Evolutionary conservation across 2,329 filamentous ascomycete genomes (phyloP).

Genomic region (Curvularia sp.): DNA sequence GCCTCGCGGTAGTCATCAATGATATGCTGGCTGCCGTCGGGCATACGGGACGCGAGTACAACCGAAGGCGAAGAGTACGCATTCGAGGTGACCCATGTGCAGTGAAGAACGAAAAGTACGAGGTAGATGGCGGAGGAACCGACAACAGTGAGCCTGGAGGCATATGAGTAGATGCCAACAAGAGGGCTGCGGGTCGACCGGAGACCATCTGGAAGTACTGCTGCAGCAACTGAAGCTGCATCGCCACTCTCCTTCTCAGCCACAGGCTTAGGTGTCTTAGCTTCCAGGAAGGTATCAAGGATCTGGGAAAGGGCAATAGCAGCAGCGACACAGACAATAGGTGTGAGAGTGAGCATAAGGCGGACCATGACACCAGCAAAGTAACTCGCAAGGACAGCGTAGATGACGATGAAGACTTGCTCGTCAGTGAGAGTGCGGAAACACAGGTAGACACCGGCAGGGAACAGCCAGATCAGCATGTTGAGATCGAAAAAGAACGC

Average conservation of each 20-base stretch:
- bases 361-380: slow-evolving; percentile 99
- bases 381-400: slow-evolving; percentile 95
- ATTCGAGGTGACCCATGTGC: slow-evolving; percentile 99
- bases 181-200: slow-evolving; percentile 74
- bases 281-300: slow-evolving; percentile 81
- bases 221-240: slow-evolving; percentile 55
- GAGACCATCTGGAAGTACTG: slow-evolving; percentile 62
- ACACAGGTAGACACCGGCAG: slow-evolving; percentile 96
- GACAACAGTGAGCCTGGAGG: slow-evolving; percentile 82
- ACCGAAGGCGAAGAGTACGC: slow-evolving; percentile 98
- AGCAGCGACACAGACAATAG: slow-evolving; percentile 92
- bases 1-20: slow-evolving; percentile 99
- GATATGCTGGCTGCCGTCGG: slow-evolving; percentile 95
- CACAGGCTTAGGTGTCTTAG: slow-evolving; percentile 65
- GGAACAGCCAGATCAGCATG: slow-evolving; percentile 98
- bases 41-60: slow-evolving; percentile 87
- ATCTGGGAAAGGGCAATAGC: slow-evolving; percentile 88
- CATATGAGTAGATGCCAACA: slow-evolving; percentile 80
- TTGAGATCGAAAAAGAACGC: slow-evolving; percentile 99
- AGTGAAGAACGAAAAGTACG: slow-evolving; percentile 93
- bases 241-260: slow-evolving; percentile 49
- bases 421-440: slow-evolving; percentile 94
- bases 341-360: slow-evolving; percentile 96
- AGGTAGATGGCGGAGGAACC: slow-evolving; percentile 78
- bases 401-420: slow-evolving; percentile 97